Evolutionary conservation across 129 eudicot species (phyloP), one percentile per base, ranked within the genome.

Genomic region (Arctium minus): DNA sequence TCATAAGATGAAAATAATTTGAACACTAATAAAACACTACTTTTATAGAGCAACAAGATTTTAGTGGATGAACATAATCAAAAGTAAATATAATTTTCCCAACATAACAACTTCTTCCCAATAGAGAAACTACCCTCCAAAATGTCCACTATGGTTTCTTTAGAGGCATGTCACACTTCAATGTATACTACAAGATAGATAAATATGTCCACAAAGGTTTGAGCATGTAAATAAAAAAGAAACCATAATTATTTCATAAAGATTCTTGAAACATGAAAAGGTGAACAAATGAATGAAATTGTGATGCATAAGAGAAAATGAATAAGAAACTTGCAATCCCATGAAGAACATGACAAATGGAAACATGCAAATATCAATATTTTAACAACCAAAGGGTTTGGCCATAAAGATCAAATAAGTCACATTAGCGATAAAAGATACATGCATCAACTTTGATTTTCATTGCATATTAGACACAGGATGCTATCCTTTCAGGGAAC

Each of bases 81-180:
- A 33, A 81, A 73, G 44, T 73, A 64, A 13, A 81, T 37, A 82
- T 17, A 62, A 74, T 9, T 37, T 3, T 38, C n/a, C 8, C 29
- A 64, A 73, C 74, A 36, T 4, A 6, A 17, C 1, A 42, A 37
- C 4, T 27, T 9, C 3, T 31, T 70, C 37, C 60, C 74, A 83
- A 60, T 48, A 73, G 68, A 83, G 42, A 40, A 78, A 85, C 81
- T 75, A 27, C 85, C 70, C 67, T 40, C 73, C 46, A 60, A 71
- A 27, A 79, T 70, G 81, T 80, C 90, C 92, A 97, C 98, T 89
- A 78, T 94, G 97, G 90, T 89, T 91, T 97, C 98, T 70, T 29
- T 70, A 70, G 33, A 70, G 7, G 39, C 44, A 8, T 71, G 22
- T 18, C 29, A 36, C 48, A 22, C 27, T 22, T 36, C 30, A 73